Percentiles rank a stretch among this genome's conserved stretches.
phyloP scores from a whole-genome alignment of 177 flowering plant genomes.

The Telopea speciosissima region DNA sequence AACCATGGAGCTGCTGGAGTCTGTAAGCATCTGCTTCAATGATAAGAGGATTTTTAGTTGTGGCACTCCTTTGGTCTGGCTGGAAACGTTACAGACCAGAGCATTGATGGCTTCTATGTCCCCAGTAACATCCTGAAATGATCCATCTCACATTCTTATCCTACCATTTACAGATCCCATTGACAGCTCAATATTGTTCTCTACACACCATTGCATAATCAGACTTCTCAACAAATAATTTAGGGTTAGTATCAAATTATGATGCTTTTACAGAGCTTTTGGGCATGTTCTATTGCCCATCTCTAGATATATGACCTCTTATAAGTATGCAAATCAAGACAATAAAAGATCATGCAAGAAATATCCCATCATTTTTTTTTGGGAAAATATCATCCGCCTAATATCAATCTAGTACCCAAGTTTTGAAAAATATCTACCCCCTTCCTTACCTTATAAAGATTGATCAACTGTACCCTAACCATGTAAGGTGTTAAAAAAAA shows the following conservation, averaged over 20 bases:
- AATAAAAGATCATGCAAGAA: neutral
- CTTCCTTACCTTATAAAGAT: too few species aligned
- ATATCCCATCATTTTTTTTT: too few species aligned
- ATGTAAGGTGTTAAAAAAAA: too few species aligned
- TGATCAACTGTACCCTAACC: too few species aligned
- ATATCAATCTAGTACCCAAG: too few species aligned
- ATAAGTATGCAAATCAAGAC: conserved; percentile 60
- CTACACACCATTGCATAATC: conserved; percentile 67
- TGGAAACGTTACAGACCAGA: conserved; percentile 63
- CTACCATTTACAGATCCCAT: conserved; percentile 39
- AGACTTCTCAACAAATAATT: conserved; percentile 80
- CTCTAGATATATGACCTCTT: conserved; percentile 87
- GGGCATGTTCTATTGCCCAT: conserved; percentile 89
- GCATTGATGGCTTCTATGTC: conserved; percentile 47
- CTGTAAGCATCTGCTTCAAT: conserved; percentile 67
- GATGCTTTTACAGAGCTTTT: conserved; percentile 83
- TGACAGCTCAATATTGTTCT: conserved; percentile 64
- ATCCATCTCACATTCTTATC: conserved; percentile 62
- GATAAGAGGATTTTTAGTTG: conserved; percentile 58
- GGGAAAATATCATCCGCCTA: too few species aligned
- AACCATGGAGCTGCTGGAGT: conserved; percentile 56
- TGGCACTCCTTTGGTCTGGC: conserved; percentile 57
- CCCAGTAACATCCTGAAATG: too few species aligned
- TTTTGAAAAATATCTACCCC: too few species aligned
- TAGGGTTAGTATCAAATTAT: conserved; percentile 61